Evolutionary conservation across 1,284 basidiomycete genomes (phyloP), one percentile per base, ranked within the genome.

Genomic region (Sanghuangporus baumii): DNA sequence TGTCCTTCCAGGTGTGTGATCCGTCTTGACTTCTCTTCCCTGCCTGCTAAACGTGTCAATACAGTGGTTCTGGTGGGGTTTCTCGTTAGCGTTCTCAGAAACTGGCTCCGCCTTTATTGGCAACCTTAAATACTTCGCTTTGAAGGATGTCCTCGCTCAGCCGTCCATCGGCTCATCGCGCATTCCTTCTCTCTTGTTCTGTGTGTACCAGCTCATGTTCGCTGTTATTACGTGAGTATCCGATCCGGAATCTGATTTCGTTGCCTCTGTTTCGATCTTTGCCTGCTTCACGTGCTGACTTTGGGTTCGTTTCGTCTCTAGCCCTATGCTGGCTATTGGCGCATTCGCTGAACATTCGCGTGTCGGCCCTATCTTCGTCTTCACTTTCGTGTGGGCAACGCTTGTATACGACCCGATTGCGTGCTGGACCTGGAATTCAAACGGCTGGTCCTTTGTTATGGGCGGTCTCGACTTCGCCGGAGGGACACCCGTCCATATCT

Each of bases 401-500:
- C 75, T 98, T 66, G 95, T 97, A 38, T 98, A 98, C 76, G 91
- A 94, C 71, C 93, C 93, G 7, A 91, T 96, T 69, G 93, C 93
- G 0, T 91, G 88, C 77, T 96, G 95, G 95, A 94, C 94, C 0
- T 98, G 96, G 94, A 95, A 93, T 74, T 66, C 84, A 50, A 85
- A 87, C 62, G 96, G 96, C 26, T 98, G 96, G 96, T 87, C 87
- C 1, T 86, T 79, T 72, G 68, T 81, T 31, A 76, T 93, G 57
- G 93, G 93, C 8, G 91, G 89, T 47, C 88, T 94, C 67, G 94
- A 96, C 74, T 96, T 94, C 67, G 95, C 96, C n/a, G 96, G 96
- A 55, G 61, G 55, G 66, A 94, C 94, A 12, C 95, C 96, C 50
- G 94, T 98, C 55, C 94, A 97, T 74, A 95, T 97, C 69, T 88